Conservation (phyloP, 805 yeast species). For the Starmerella gropengiesseri region DNA sequence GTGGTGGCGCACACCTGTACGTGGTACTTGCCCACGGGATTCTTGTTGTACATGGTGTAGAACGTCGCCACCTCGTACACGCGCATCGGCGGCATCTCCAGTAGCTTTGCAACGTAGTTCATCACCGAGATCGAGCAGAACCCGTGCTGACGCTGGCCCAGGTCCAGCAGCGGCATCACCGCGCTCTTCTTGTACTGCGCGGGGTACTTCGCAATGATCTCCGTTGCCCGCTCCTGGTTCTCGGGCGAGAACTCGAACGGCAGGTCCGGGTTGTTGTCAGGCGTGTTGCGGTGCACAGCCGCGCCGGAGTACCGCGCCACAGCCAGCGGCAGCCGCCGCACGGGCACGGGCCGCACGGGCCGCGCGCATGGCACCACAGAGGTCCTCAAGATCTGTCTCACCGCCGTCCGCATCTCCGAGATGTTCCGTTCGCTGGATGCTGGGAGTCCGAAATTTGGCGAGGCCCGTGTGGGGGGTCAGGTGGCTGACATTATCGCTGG, state of each 20-base stretch:
- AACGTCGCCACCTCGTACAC: conserved; percentile 88
- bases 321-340: background rate
- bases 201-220: conserved; percentile 69
- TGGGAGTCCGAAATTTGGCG: background rate
- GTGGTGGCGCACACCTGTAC: conserved; percentile 83
- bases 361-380: background rate
- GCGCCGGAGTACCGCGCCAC: conserved; percentile 12
- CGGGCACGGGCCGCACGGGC: background rate
- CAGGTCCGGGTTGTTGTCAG: conserved; percentile 51
- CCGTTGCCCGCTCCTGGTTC: conserved; percentile 57
- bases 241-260: conserved; percentile 64
- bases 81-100: conserved; percentile 89
- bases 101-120: conserved; percentile 76
- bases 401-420: background rate
- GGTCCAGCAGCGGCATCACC: conserved; percentile 73
- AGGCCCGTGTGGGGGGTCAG: conserved; percentile 4
- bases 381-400: background rate
- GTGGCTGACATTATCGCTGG: conserved; percentile 8
- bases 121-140: conserved; percentile 77
- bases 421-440: background rate
- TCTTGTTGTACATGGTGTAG: conserved; percentile 81
- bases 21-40: conserved; percentile 76
- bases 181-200: conserved; percentile 81
- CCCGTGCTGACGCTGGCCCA: conserved; percentile 81
- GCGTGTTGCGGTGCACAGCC: conserved; percentile 59